Evolutionary conservation across 306 rosid species (phyloP), one percentile per base, ranked within the genome.

Genomic region (Macrotyloma uniflorum): DNA sequence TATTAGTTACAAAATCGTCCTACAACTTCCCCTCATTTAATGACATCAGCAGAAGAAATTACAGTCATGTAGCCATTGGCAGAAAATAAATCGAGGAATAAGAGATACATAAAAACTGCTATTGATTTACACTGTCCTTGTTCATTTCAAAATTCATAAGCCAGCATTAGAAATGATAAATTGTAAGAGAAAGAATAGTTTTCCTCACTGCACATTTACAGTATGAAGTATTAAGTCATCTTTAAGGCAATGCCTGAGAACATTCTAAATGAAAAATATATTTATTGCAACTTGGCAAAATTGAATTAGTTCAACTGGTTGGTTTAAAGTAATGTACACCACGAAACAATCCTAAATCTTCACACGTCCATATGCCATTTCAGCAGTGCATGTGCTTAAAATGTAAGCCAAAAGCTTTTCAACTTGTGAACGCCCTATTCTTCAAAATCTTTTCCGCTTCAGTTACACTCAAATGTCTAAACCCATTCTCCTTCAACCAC

Each of bases 401-500:
- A 26, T 5, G n/a, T 26, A 66, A 59, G 40, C 46, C 70, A 55
- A 67, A 68, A 85, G 72, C 87, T 77, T 36, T 36, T 87, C 85
- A 88, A 81, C 82, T 75, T 1, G 46, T 28, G 75, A 88, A 88
- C 36, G 88, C 85, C 80, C 91, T 90, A 82, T 83, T 84, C 86
- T 87, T 94, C 83, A 83, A 62, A 80, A 95, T 82, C 88, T 84
- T 95, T 47, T 88, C 90, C 65, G 85, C 89, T 80, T 94, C 98
- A 35, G 69, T 42, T 47, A 82, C 57, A 66, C 82, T 88, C 83
- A 95, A 78, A 79, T 85, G 88, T 38, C 85, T 81, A 55, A 95
- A 51, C 33, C 91, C 87, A 35, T 85, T 91, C 14, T 85, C 90
- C 85, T 81, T 90, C 93, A 90, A 70, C 98, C 95, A 89, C 74